Evolutionary conservation across 352 stramenopile genomes (phyloP), one percentile per base, ranked within the genome.

Genomic region (Phytophthora colocasiae): DNA sequence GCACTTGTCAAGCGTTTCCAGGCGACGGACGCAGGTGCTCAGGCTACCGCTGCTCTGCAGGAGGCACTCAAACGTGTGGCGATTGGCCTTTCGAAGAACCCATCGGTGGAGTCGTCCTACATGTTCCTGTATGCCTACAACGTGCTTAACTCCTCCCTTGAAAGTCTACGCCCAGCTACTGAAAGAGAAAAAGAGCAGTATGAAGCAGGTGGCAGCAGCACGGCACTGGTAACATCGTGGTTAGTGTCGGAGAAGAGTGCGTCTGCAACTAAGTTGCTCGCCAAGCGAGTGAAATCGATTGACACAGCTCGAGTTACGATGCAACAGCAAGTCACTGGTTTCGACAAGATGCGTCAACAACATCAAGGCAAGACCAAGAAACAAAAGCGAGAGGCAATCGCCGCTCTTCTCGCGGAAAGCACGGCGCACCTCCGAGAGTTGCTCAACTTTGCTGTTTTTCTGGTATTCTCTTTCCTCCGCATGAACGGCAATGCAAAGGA

Each of bases 51-150:
- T 55, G 78, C 77, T 9, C 54, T 96, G 1, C 83, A 91, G 48
- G 86, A 95, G 38, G 74, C 85, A n/a, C 67, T 97, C n/a, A 89
- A 91, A 55, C 81, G 85, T 17, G 71, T 96, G 22, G 87, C 87
- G 6, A 73, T 93, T 19, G 89, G 89, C 19, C 72, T 97, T 17
- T 71, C 83, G 12, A 95, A 94, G 70, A 97, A 97, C 62, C 60
- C 74, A n/a, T 85, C 81, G 3, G 86, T 95, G 14, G 89, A 97
- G 29, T 75, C 72, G 8, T 94, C 87, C n/a, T 92, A 97, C 64
- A 79, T 95, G 49, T 93, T 89, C 43, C 55, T 97, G 17, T 95
- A 95, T 46, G 75, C 85, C 19, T 93, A 90, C 82, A 95, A 97
- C 73, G 55, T 97, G 39, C 74, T 97, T 58, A 73, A 83, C 26